Conservation (phyloP, 306 rosid genomes). For the Sechiopsis laciniata region DNA sequence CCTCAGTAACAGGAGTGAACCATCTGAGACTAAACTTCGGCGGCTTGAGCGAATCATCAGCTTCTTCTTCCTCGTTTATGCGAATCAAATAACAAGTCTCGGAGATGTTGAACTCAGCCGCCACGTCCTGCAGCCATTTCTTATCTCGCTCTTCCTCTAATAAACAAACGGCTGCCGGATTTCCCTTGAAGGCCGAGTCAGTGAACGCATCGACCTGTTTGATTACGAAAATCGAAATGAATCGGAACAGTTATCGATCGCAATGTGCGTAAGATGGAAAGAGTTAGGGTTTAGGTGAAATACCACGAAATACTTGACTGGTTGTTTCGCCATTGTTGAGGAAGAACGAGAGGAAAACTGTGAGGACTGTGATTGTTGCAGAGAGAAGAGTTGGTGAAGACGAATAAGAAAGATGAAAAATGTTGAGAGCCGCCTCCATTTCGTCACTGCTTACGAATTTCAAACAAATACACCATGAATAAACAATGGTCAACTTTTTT, state of each 20-base stretch:
- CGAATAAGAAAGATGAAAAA: background rate
- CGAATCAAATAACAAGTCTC: conserved; percentile 42
- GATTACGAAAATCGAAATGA: background rate
- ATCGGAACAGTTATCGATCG: background rate
- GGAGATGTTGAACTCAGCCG: conserved; percentile 53
- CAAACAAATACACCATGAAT: background rate
- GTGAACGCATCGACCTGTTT: conserved; percentile 64
- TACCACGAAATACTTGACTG: conserved; percentile 59
- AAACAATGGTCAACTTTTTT: too few relatives aligned
- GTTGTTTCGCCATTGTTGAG: conserved; percentile 37
- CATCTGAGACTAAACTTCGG: conserved; percentile 67
- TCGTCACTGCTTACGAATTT: background rate
- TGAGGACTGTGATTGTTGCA: background rate
- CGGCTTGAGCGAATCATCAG: conserved; percentile 16
- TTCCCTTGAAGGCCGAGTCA: conserved; percentile 61
- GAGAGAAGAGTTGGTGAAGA: background rate
- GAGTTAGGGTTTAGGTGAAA: background rate
- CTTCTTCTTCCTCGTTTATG: conserved; percentile 23
- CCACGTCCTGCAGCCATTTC: conserved; percentile 52
- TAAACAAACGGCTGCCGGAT: conserved; percentile 67
- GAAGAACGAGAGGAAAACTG: background rate
- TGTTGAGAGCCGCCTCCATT: background rate
- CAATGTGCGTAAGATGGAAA: background rate
- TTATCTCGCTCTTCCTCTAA: conserved; percentile 53
- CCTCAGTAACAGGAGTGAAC: conserved; percentile 72